Base-by-base conservation (phyloP, 2,329 filamentous ascomycete genomes). In the Cercospora brassicicola region DNA sequence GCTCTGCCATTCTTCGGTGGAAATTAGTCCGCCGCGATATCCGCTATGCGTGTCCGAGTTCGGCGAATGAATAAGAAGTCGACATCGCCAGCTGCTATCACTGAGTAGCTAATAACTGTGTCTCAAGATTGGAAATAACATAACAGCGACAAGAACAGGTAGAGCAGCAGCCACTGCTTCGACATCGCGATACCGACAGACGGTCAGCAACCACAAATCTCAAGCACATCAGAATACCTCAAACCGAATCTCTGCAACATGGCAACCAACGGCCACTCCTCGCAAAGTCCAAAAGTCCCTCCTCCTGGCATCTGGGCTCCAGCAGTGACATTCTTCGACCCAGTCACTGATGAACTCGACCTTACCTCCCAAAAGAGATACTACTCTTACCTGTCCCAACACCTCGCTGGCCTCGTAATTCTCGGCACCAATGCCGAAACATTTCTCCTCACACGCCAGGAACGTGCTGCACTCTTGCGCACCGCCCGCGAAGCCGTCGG, bases 211-310 rank as follows among this genome's bases (percentile, higher is more conserved):
- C 2, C n/a, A 18, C 30, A n/a, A 28, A 57, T 13, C 23, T 31
- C 23, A 15, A 57, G n/a, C 20, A 28, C 53, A 36, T 45, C 9
- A 26, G 13, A 2, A 42, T 15, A n/a, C 36, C 6, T 42, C 36
- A 7, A 42, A 42, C 7, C n/a, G 7, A 26, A 39, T 3, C 15
- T 11, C 13, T 15, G 10, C 48, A 55, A 26, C 20, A 57, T 59
- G 62, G 68, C 23, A 30, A 73, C 72, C 69, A 73, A 73, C 66
- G 69, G 68, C 55, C 45, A 57, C 59, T 61, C 62, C 31, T 66
- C 48, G 28, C 64, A 30, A 64, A 62, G 65, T 36, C 30, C 64
- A 30, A 64, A 59, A 36, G 92, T 91, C 7, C 91, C 92, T 4
- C 67, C 72, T 39, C 64, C 76, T 2, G 77, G 77, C 28, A 72